phyloP scores from a whole-genome alignment of 73 alveolate genomes.

The Paramecium pentaurelia region DNA sequence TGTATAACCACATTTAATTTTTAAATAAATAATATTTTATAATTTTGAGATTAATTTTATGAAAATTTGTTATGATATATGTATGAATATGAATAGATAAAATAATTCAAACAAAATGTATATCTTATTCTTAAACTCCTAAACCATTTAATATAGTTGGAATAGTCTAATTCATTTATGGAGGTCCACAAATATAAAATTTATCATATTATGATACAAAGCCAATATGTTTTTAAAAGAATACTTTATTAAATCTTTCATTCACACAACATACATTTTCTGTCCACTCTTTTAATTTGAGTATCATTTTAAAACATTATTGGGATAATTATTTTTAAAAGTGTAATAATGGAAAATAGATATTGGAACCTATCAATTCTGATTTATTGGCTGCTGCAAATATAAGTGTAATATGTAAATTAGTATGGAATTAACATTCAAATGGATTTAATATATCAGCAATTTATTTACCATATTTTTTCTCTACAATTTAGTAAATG shows the following conservation, averaged over 20 bases:
- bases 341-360: neutral
- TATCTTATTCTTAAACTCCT: neutral
- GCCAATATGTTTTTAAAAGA: neutral
- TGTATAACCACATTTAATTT: neutral
- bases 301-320: neutral
- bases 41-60: neutral
- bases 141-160: neutral
- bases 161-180: neutral
- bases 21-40: neutral
- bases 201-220: neutral
- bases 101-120: slow-evolving; percentile 7
- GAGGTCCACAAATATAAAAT: slow-evolving; percentile 27
- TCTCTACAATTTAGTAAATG: neutral
- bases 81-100: neutral
- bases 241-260: neutral
- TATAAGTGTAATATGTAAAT: neutral
- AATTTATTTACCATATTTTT: neutral
- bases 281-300: neutral
- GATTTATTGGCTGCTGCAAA: neutral
- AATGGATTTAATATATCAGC: neutral
- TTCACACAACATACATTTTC: neutral
- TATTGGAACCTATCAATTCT: neutral
- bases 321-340: neutral
- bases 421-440: neutral
- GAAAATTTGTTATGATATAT: neutral